Conservation (phyloP, 129 eudicot genomes). For the Ambrosia artemisiifolia region DNA sequence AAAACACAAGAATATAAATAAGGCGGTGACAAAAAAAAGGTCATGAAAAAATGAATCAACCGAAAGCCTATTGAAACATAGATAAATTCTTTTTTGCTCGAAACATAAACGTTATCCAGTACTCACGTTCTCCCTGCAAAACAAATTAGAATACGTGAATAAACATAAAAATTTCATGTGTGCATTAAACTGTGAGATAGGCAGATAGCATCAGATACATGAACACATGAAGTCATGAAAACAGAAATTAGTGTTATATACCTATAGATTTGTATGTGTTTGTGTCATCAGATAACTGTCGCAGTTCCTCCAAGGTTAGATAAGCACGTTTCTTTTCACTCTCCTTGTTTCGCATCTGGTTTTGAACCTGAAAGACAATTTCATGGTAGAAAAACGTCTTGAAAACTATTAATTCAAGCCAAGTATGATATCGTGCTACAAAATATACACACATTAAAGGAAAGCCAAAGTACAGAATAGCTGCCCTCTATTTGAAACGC, state of each 20-base stretch:
- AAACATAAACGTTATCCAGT: slow-evolving; percentile 20
- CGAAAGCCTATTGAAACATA: background rate
- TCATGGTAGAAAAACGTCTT: background rate
- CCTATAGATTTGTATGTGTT: slow-evolving; percentile 95
- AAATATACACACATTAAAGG: too few relatives aligned
- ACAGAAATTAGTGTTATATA: slow-evolving; percentile 2
- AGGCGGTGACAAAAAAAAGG: background rate
- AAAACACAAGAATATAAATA: slow-evolving; percentile 11
- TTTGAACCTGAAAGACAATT: slow-evolving; percentile 59
- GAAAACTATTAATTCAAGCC: too few relatives aligned
- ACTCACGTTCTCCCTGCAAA: slow-evolving; percentile 96
- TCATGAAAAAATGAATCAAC: background rate
- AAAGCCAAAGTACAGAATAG: too few relatives aligned
- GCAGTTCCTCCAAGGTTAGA: slow-evolving; percentile 84
- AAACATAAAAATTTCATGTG: background rate
- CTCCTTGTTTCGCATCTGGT: slow-evolving; percentile 84
- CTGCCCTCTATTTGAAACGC: too few relatives aligned
- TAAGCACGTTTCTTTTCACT: slow-evolving; percentile 95
- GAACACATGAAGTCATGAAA: background rate
- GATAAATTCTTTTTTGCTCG: background rate
- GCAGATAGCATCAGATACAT: slow-evolving; percentile 3
- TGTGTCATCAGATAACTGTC: slow-evolving; percentile 77
- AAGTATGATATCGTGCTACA: too few relatives aligned
- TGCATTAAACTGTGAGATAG: background rate
- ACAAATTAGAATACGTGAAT: slow-evolving; percentile 5